Evolutionary conservation across 139 green algal species (phyloP).

Genomic region (Chlorella sp.): DNA sequence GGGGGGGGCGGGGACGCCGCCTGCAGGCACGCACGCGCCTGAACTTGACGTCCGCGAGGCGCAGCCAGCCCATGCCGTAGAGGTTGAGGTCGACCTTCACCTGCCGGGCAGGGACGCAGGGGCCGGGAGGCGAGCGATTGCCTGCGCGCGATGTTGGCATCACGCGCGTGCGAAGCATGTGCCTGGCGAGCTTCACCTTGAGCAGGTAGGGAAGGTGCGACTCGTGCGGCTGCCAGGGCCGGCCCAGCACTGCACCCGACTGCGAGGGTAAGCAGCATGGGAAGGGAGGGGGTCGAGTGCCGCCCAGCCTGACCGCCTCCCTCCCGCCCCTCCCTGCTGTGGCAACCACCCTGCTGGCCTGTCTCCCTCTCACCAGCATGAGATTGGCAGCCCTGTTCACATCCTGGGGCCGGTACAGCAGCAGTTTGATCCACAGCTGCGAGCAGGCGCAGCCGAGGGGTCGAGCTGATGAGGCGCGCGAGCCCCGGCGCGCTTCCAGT

Average conservation of each 20-base stretch:
- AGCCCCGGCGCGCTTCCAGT: no score
- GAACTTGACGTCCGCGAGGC: conserved; percentile 51
- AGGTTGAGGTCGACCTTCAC: conserved; percentile 96
- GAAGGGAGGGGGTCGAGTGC: no score
- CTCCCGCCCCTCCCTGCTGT: neutral
- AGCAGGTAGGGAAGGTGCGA: conserved; percentile 93
- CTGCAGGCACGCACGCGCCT: neutral
- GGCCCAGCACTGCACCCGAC: conserved; percentile 72
- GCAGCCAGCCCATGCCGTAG: conserved; percentile 82
- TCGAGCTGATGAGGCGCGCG: no score
- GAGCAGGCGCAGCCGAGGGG: no score
- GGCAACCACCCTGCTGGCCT: no score
- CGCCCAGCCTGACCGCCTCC: neutral
- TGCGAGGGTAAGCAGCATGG: conserved; percentile 41
- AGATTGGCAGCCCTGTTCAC: conserved; percentile 55
- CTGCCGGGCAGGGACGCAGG: no score
- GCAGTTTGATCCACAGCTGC: conserved; percentile 91
- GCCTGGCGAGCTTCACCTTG: conserved; percentile 95
- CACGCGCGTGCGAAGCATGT: conserved; percentile 88
- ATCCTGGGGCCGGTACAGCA: conserved; percentile 81
- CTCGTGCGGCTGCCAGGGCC: conserved; percentile 86
- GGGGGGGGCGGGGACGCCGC: no score
- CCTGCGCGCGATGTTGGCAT: no score
- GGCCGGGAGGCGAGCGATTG: no score
- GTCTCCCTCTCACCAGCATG: conserved; percentile 51